Base-by-base conservation (phyloP, 2,329 filamentous ascomycete genomes). In the Chrysoporthe austroafricana region DNA sequence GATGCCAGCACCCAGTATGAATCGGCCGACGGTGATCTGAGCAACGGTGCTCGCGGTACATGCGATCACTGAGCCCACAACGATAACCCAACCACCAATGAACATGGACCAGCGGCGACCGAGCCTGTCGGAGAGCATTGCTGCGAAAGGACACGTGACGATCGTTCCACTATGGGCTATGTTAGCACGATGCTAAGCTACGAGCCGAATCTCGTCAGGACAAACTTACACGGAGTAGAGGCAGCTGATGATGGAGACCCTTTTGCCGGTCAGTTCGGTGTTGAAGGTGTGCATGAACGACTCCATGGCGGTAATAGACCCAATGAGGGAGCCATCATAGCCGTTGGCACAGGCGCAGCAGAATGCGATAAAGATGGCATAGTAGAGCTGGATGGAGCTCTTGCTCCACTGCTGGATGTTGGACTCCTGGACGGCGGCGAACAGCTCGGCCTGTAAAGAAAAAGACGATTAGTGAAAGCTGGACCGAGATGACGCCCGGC, bases 291-390 rank as follows among this genome's bases (percentile, higher is more conserved):
- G 62, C 67, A 80, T 76, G 75, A 83, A 84, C 61, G 77, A 73
- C 0, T 73, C n/a, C 81, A 83, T 83, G 64, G 80, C 81, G 60
- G 80, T 76, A 70, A 83, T 79, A 62, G 72, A 75, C 6, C 77
- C 84, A 76, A 83, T 81, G 36, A 83, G 77, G 9, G 81, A 82
- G 65, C 80, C 79, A 76, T 84, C 82, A 70, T 83, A 84, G 69
- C 82, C 82, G 72, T 83, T 83, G 71, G 82, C 81, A 68, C 81
- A 83, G 50, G 81, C 78, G 69, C 81, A 82, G 73, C 80, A 82
- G 70, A 83, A 82, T 9, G 78, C 76, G 39, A 83, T 71, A 46
- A 83, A 83, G 61, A 84, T 79, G 67, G 78, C 75, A 66, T 79
- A 80, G 73, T 82, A 83, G 57, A 84, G 75, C 34, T 79, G 76